Conservation (phyloP, 352 stramenopile genomes). For the Pythium utonaiense region DNA sequence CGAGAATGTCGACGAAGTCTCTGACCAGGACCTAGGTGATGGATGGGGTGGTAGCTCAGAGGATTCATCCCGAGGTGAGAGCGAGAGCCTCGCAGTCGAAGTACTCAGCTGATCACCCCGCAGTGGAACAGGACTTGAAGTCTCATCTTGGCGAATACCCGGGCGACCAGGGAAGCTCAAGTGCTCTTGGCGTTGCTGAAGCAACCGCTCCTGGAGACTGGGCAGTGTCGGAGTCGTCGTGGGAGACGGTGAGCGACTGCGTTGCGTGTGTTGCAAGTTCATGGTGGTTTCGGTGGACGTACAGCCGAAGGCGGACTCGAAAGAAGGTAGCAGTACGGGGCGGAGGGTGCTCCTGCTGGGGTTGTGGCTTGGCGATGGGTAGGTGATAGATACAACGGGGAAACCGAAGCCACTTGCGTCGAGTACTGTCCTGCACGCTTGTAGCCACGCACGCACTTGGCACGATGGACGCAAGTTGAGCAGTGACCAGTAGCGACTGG, state of each 20-base stretch:
- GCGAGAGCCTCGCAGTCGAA: neutral
- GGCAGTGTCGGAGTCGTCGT: conserved; percentile 6
- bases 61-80: neutral
- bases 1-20: conserved; percentile 17
- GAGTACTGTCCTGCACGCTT: too few relatives aligned
- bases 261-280: neutral
- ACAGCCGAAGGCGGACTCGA: neutral
- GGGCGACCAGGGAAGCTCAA: neutral
- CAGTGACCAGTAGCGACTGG: too few relatives aligned
- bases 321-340: neutral
- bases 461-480: neutral
- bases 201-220: conserved; percentile 13
- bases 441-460: neutral
- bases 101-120: neutral
- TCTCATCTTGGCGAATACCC: neutral
- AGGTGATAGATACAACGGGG: neutral
- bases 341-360: neutral
- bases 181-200: conserved; percentile 5
- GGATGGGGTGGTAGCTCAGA: neutral
- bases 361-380: neutral
- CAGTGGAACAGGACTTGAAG: neutral
- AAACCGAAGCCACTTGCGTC: too few relatives aligned
- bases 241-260: neutral
- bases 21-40: conserved; percentile 8
- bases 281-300: neutral